Conservation (phyloP, 129 eudicot species). For the Lonicera japonica region DNA sequence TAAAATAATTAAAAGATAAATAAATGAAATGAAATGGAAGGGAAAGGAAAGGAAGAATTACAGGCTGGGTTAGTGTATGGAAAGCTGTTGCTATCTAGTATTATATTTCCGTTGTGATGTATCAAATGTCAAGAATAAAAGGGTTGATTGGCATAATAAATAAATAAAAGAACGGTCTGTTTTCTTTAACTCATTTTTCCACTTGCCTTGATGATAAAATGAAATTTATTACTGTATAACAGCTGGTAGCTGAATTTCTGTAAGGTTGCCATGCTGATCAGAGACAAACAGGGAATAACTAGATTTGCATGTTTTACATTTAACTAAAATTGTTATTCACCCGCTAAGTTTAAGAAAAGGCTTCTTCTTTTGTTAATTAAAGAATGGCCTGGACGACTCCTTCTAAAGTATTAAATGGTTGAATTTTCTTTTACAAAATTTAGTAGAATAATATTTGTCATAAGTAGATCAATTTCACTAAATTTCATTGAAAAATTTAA, state of each 20-base stretch:
- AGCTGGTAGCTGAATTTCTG: conserved; percentile 1
- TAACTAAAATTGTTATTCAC: too few species aligned
- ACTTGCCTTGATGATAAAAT: neutral
- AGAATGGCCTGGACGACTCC: too few species aligned
- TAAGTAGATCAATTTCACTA: too few species aligned
- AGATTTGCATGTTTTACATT: neutral
- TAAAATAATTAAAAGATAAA: neutral
- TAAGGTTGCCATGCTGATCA: neutral
- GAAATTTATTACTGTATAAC: neutral
- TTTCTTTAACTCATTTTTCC: too few species aligned
- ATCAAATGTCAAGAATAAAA: neutral
- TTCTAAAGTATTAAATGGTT: too few species aligned
- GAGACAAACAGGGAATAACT: neutral
- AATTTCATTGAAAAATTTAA: too few species aligned
- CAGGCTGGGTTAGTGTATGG: neutral
- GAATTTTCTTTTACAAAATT: too few species aligned
- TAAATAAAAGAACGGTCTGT: neutral
- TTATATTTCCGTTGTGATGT: neutral
- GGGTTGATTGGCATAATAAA: neutral
- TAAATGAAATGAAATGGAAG: neutral
- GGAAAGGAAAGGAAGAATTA: neutral
- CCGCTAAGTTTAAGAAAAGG: too few species aligned
- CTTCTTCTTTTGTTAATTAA: too few species aligned
- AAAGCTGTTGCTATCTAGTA: neutral
- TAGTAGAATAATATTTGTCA: too few species aligned